Evolutionary conservation across 2,329 filamentous ascomycete genomes (phyloP).

Genomic region (Fusarium continuum): DNA sequence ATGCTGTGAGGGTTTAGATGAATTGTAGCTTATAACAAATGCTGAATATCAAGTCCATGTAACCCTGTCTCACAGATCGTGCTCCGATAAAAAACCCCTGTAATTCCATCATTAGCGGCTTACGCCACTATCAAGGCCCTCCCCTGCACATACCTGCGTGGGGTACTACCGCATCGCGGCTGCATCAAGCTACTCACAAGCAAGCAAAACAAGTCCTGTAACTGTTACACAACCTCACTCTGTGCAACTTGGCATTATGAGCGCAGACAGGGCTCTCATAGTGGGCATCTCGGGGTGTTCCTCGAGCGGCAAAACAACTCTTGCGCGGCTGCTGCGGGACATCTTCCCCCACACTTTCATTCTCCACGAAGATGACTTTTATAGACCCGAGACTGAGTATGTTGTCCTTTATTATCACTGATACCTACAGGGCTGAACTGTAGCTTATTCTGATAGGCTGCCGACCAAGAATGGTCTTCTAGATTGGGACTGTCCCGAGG

Average conservation of each 20-base stretch:
- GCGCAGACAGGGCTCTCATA: slow-evolving; percentile 64
- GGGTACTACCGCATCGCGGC: background rate
- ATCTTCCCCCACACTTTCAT: slow-evolving; percentile 83
- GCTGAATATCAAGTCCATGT: background rate
- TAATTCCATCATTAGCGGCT: slow-evolving; percentile 1
- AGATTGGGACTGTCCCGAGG: slow-evolving; percentile 92
- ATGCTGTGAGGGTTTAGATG: background rate
- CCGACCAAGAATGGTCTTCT: slow-evolving; percentile 69
- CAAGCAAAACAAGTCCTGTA: background rate
- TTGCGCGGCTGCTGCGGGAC: slow-evolving; percentile 83
- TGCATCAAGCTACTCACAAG: slow-evolving; percentile 2
- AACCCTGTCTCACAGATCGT: background rate
- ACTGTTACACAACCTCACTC: background rate
- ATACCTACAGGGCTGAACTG: background rate
- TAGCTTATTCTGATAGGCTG: slow-evolving; percentile 48
- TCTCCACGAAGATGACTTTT: slow-evolving; percentile 97
- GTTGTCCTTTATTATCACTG: slow-evolving; percentile 35
- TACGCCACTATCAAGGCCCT: slow-evolving; percentile 17
- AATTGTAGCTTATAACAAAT: background rate
- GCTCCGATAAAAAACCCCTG: slow-evolving; percentile 1
- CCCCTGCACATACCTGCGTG: slow-evolving; percentile 14
- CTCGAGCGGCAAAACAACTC: slow-evolving; percentile 93
- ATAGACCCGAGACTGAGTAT: slow-evolving; percentile 78
- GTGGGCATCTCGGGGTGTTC: slow-evolving; percentile 90
- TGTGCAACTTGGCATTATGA: slow-evolving; percentile 42